Evolutionary conservation across 2,329 filamentous ascomycete genomes (phyloP).

Genomic region (Ceratocystis smalleyi): DNA sequence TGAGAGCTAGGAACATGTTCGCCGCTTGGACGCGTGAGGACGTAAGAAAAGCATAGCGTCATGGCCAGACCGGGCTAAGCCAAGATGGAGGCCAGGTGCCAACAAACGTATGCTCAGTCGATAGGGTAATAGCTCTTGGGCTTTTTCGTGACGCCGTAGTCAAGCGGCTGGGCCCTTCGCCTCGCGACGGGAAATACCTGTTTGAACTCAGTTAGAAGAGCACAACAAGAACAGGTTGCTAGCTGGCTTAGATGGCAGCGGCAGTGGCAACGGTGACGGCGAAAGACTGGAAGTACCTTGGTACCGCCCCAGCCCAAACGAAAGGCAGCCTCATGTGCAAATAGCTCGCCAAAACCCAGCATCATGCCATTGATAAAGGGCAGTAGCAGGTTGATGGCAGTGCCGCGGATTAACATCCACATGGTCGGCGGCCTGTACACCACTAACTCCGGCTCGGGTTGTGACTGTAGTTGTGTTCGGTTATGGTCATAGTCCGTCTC

Average conservation of each 20-base stretch:
- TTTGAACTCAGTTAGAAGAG: constrained; percentile 13
- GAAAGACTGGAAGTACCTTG: constrained; percentile 45
- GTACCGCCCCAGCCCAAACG: constrained; percentile 85
- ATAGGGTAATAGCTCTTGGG: constrained; percentile 15
- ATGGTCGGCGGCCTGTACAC: constrained; percentile 80
- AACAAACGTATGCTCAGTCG: neutral
- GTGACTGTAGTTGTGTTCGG: constrained; percentile 32
- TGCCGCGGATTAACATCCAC: constrained; percentile 71
- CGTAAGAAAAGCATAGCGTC: neutral
- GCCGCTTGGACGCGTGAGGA: neutral
- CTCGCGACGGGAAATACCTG: constrained; percentile 45
- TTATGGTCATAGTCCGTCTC: constrained; percentile 41
- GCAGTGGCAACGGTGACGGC: constrained; percentile 20
- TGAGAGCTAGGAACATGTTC: neutral
- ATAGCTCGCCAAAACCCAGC: constrained; percentile 91
- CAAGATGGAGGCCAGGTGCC: too few species aligned
- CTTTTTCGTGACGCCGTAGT: constrained; percentile 48
- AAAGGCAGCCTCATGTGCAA: constrained; percentile 91
- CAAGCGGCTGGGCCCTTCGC: constrained; percentile 50
- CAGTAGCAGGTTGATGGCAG: constrained; percentile 86
- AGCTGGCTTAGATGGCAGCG: neutral
- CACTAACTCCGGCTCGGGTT: constrained; percentile 48
- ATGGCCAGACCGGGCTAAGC: neutral
- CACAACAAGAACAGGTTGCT: constrained; percentile 12
- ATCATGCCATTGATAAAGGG: constrained; percentile 97